These are phyloP conservation scores for Grosmannia clavigera DNA, from an alignment of 2,329 filamentous ascomycete species.

Conservation along the genomic window DNA sequence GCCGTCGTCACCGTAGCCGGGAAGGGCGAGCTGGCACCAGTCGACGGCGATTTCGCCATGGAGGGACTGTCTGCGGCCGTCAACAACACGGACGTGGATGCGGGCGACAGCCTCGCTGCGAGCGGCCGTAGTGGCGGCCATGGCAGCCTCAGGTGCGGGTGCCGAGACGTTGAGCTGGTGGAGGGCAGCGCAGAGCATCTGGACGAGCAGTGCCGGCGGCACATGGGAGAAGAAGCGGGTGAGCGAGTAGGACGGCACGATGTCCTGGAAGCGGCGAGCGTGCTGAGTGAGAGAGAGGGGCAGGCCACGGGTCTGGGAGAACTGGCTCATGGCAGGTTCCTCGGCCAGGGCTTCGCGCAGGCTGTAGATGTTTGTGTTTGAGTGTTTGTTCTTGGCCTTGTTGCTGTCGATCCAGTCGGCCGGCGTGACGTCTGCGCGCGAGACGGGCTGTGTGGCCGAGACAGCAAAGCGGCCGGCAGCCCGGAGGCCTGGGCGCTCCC, in stretches of 20 bases:
- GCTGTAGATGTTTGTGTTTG: neutral
- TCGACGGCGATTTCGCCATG: constrained; percentile 68
- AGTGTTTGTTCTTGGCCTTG: no score
- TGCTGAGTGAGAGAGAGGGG: constrained; percentile 80
- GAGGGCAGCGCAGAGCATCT: constrained; percentile 68
- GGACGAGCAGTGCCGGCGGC: constrained; percentile 60
- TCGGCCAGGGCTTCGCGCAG: constrained; percentile 56
- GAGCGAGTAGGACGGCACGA: constrained; percentile 75
- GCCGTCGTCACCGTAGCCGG: constrained; percentile 25
- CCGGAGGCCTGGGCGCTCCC: constrained; percentile 61
- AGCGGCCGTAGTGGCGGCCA: constrained; percentile 22
- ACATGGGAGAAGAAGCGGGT: constrained; percentile 87
- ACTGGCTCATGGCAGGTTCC: constrained; percentile 79
- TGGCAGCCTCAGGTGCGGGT: constrained; percentile 35
- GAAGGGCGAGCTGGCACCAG: constrained; percentile 34
- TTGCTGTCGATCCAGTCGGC: constrained; percentile 17
- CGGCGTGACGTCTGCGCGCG: constrained; percentile 23
- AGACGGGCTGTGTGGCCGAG: constrained; percentile 37
- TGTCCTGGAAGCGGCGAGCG: constrained; percentile 78
- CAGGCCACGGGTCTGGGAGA: constrained; percentile 65
- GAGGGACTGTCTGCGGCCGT: constrained; percentile 58
- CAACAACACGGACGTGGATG: constrained; percentile 63
- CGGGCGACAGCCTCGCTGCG: constrained; percentile 44
- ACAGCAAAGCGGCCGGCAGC: constrained; percentile 30
- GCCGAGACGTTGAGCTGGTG: constrained; percentile 71